These are phyloP conservation scores for Macadamia integrifolia DNA, from an alignment of 164 flowering plant genomes.

Conservation along the genomic window DNA sequence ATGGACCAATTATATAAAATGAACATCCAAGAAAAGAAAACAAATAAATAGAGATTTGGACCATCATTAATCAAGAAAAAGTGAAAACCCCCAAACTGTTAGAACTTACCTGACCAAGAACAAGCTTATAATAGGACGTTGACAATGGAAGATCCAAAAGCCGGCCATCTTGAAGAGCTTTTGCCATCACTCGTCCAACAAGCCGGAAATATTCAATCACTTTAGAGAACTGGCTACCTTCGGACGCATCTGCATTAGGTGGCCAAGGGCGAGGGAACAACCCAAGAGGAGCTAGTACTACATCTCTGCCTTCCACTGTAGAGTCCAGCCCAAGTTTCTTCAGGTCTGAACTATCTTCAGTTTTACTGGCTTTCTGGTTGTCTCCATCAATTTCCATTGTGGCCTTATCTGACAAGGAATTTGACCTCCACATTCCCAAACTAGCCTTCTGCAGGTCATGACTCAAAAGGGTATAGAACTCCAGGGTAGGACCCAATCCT, in stretches of 20 bases:
- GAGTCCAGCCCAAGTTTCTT: constrained; percentile 20
- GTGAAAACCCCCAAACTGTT: not conserved
- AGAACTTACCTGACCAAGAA: constrained; percentile 80
- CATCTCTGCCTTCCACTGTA: constrained; percentile 26
- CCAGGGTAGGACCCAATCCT: constrained; percentile 95
- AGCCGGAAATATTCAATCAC: constrained; percentile 72
- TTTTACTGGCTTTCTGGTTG: constrained; percentile 34
- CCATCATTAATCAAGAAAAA: not conserved
- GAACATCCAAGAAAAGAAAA: not conserved
- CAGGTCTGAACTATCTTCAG: constrained; percentile 17
- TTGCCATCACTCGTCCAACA: constrained; percentile 93
- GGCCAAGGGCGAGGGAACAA: constrained; percentile 97
- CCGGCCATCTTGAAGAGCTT: constrained; percentile 98
- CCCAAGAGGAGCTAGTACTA: constrained; percentile 82
- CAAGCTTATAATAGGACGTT: constrained; percentile 77
- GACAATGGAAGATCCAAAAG: constrained; percentile 91
- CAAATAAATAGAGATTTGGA: not conserved
- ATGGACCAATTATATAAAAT: not conserved
- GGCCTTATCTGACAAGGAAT: constrained; percentile 31
- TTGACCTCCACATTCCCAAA: constrained; percentile 86
- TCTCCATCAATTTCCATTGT: constrained; percentile 60
- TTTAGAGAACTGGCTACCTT: constrained; percentile 63
- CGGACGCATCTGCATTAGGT: constrained; percentile 57
- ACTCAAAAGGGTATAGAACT: constrained; percentile 92
- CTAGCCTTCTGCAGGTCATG: constrained; percentile 78